Evolutionary conservation across 2,329 filamentous ascomycete species (phyloP), one percentile per base, ranked within the genome.

Genomic region (Ilyonectria sp.): DNA sequence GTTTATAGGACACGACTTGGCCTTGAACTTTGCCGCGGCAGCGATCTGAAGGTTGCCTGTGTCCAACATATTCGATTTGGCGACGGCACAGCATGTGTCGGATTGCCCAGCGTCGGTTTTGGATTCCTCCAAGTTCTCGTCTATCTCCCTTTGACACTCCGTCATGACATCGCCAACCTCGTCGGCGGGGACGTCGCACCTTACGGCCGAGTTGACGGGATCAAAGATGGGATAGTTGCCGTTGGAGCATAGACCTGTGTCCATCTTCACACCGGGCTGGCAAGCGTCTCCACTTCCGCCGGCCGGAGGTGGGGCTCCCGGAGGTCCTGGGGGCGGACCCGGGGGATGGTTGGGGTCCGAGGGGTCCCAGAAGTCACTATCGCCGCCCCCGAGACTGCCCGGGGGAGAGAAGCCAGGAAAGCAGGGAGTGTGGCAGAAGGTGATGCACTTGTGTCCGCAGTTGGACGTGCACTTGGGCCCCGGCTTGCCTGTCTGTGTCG

Each of bases 181-280:
- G 43, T 44, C 1, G 17, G 5, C n/a, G 10, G 43, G 43, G 5
- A 44, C 43, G 43, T 44, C 43, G 21, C 43, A 44, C 17, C 43
- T n/a, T 10, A 44, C 43, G n/a, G 43, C 43, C 43, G 21, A 8
- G 43, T 44, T 44, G 43, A 44, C 43, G 43, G 43, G n/a, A 21
- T 44, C 43, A 44, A 44, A 44, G 43, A 44, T 44, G 17, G 43
- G 43, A 44, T 44, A 44, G 43, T 44, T 44, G 43, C 43, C 43
- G 17, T 44, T 44, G 43, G 43, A 44, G 43, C 43, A 44, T 4
- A 44, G 1, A 4, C 43, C 43, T 21, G 43, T 44, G 43, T 44
- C 43, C 17, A 19, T 44, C 43, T 44, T 44, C 17, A 44, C 43
- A 44, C 21, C 43, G 43, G 43, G 43, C 43, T 44, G 43, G 6